Base-by-base conservation (phyloP, 768 basidiomycete species). In the Serendipita sp. region DNA sequence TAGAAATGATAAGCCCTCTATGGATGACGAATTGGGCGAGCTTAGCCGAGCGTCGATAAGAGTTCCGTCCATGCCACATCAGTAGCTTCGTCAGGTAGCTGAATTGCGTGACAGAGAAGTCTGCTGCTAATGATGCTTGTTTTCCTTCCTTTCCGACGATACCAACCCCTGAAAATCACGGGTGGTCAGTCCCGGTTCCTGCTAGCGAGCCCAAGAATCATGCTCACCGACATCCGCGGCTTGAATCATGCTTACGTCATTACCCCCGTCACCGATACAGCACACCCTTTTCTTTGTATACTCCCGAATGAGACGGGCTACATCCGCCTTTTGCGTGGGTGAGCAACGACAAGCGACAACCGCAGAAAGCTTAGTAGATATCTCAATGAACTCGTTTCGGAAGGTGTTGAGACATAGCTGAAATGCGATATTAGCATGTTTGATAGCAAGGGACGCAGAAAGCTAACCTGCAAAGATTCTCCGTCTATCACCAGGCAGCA, bases 161-260 rank as follows among this genome's bases (percentile, higher is more conserved):
- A 24, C 96, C 96, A 37, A 99, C 84, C 28, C 35, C 16, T 45
- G 56, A 60, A 53, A 60, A 60, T 60, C 56, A 60, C 56, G 34
- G 16, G 28, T 35, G 56, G 56, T 60, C 35, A 60, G 18, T 38
- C 56, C 28, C 18, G 32, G 48, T 53, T 8, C 16, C 18, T 11
- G 34, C 35, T n/a, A 60, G 16, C 56, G 48, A 51, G 18, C 1
- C 37, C 3, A 13, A 44, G 15, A 53, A 47, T 10, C 37, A 37
- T 37, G 3, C 92, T 72, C 56, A 92, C 93, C 95, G 66, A 99
- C 93, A 70, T 98, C 92, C 2, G 96, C 96, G 1, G 96, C 96
- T 71, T 98, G 96, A 67, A 99, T 99, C 96, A 99, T 99, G 73
- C 90, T 92, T 67, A 99, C 96, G 72, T 99, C 96, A 73, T 99